A percentile compares a stretch with the other conserved stretches of the same genome.
Conservation (phyloP, 139 green algal species). For the Limnomonas spitsbergensis region DNA sequence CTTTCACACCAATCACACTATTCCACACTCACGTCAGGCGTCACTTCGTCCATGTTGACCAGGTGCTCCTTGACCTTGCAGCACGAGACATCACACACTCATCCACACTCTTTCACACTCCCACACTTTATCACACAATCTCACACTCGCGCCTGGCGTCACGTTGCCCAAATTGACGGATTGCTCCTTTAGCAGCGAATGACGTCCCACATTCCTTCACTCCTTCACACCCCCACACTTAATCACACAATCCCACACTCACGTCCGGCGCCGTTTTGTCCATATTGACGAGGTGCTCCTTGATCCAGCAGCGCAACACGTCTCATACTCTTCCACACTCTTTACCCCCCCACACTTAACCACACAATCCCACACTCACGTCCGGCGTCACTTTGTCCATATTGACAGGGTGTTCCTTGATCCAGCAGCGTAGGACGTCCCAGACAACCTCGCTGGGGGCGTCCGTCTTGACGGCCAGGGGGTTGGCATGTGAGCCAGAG, state of each 20-base stretch:
- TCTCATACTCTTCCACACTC: no score
- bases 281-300: slow-evolving; percentile 54
- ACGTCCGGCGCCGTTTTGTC: not conserved
- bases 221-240: no score
- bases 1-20: no score
- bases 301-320: slow-evolving; percentile 73
- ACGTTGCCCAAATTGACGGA: no score
- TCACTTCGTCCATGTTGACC: slow-evolving; percentile 20
- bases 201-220: no score
- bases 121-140: no score
- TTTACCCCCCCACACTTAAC: no score
- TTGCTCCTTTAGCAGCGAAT: no score
- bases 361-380: not conserved
- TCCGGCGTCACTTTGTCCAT: slow-evolving; percentile 6
- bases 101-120: no score
- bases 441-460: slow-evolving; percentile 79
- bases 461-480: slow-evolving; percentile 91
- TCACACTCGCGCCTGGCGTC: no score
- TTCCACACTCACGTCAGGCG: not conserved
- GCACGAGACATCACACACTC: slow-evolving; percentile 72
- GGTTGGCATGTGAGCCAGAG: slow-evolving; percentile 79
- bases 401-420: slow-evolving; percentile 61
- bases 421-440: slow-evolving; percentile 78
- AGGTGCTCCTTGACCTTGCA: slow-evolving; percentile 80
- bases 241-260: no score